Percentiles rank a stretch among this genome's conserved stretches.
Evolutionary conservation across 2,329 filamentous ascomycete genomes (phyloP).

Genomic region (Colletotrichum nymphaeae): DNA sequence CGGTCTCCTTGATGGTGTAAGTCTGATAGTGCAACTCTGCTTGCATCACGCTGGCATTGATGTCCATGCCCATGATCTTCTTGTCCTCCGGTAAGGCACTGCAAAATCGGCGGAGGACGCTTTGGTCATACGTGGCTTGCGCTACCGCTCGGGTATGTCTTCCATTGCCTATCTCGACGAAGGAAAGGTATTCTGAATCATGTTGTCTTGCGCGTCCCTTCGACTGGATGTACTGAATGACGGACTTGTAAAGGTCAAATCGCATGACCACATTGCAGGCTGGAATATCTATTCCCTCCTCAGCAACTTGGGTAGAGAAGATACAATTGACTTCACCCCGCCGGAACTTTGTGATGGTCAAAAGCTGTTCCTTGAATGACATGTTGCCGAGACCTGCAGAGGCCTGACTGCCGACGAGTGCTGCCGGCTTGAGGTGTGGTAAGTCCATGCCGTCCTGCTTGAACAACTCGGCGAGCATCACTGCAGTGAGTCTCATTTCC

Average conservation of each 20-base stretch:
- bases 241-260: conserved; percentile 88
- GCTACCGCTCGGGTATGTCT: conserved; percentile 67
- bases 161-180: conserved; percentile 79
- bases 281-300: conserved; percentile 76
- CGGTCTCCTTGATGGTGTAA: conserved; percentile 73
- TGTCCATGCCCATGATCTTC: conserved; percentile 70
- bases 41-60: conserved; percentile 65
- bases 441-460: conserved; percentile 64
- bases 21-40: conserved; percentile 61
- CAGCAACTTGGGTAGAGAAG: conserved; percentile 74
- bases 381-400: conserved; percentile 46
- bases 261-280: conserved; percentile 76
- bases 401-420: conserved; percentile 57
- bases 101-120: conserved; percentile 80
- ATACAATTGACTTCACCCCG: conserved; percentile 71
- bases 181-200: conserved; percentile 84
- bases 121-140: conserved; percentile 71
- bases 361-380: conserved; percentile 79
- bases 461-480: conserved; percentile 77
- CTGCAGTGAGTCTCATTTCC: conserved; percentile 80
- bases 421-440: conserved; percentile 67
- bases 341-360: conserved; percentile 75
- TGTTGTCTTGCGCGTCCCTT: conserved; percentile 84
- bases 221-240: conserved; percentile 96
- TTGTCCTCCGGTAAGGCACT: conserved; percentile 79